A percentile compares a stretch with the other conserved stretches of the same genome.
phyloP scores from a whole-genome alignment of 306 rosid species.

The Cyamopsis tetragonoloba region DNA sequence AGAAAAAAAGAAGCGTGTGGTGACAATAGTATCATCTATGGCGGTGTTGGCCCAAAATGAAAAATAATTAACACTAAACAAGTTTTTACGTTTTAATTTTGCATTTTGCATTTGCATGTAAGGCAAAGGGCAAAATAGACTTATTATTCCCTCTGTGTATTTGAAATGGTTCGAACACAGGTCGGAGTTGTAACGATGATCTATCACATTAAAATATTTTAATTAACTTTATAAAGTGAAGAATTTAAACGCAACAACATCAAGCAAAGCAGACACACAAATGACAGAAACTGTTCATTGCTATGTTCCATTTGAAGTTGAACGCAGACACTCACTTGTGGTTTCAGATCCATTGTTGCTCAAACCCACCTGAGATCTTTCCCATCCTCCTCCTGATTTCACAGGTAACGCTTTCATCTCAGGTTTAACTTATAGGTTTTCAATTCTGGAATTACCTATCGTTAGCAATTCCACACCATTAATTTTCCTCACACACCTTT shows the following conservation, averaged over 20 bases:
- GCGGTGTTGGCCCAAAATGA: too few species aligned
- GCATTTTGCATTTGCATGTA: too few species aligned
- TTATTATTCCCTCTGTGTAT: too few species aligned
- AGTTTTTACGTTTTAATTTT: too few species aligned
- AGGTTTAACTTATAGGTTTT: background rate
- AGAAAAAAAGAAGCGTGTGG: too few species aligned
- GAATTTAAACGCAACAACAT: background rate
- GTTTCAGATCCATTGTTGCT: background rate
- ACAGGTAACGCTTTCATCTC: constrained; percentile 8
- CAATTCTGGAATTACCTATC: background rate
- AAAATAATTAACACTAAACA: too few species aligned
- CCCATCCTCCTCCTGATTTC: constrained; percentile 4
- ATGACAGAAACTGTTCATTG: background rate
- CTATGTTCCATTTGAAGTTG: background rate
- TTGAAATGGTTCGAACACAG: too few species aligned
- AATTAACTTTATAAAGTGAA: background rate
- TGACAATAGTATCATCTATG: too few species aligned
- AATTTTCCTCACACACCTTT: background rate
- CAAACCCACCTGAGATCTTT: constrained; percentile 4
- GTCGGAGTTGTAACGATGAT: too few species aligned
- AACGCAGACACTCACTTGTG: background rate
- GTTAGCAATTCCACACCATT: background rate
- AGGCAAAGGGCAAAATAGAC: too few species aligned
- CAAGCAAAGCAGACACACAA: background rate
- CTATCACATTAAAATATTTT: too few species aligned